Evolutionary conservation across 192 early-diverging fungal species (phyloP).

Genomic region (Entophlyctis luteolus): DNA sequence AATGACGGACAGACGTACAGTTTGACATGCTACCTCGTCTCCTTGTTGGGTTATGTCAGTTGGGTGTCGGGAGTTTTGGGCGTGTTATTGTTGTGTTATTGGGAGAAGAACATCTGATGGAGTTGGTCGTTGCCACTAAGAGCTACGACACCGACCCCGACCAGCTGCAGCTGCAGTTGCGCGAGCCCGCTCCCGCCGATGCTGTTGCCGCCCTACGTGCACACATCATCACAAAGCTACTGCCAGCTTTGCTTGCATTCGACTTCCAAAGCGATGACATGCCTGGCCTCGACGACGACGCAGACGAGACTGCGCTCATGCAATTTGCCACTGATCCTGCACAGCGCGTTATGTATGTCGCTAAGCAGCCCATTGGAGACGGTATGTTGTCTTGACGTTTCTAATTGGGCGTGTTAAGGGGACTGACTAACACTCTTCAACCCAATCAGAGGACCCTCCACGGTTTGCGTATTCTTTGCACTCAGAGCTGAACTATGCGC

Average conservation of each 20-base stretch:
- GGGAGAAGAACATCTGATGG: too few species aligned
- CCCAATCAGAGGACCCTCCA: not conserved
- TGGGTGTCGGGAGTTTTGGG: too few species aligned
- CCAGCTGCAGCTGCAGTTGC: too few species aligned
- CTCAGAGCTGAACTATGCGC: conserved; percentile 27
- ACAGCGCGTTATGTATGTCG: not conserved
- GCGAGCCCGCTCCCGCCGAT: too few species aligned
- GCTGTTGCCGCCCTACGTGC: not conserved
- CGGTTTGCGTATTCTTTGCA: conserved; percentile 8
- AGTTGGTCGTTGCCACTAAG: too few species aligned
- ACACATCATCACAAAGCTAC: not conserved
- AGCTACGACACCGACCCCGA: too few species aligned
- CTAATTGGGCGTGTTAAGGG: not conserved
- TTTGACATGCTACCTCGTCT: not conserved
- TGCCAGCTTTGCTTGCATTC: not conserved
- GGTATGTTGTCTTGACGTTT: conserved; percentile 1
- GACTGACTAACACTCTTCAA: not conserved
- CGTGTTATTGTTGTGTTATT: too few species aligned
- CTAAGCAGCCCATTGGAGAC: not conserved
- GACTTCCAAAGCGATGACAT: not conserved
- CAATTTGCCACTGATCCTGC: not conserved
- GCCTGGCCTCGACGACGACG: not conserved
- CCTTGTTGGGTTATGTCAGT: not conserved
- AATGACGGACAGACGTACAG: conserved; percentile 69
- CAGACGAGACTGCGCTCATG: conserved; percentile 4